Conservation (phyloP, 2,329 filamentous ascomycete genomes). For the Talaromyces sp. region DNA sequence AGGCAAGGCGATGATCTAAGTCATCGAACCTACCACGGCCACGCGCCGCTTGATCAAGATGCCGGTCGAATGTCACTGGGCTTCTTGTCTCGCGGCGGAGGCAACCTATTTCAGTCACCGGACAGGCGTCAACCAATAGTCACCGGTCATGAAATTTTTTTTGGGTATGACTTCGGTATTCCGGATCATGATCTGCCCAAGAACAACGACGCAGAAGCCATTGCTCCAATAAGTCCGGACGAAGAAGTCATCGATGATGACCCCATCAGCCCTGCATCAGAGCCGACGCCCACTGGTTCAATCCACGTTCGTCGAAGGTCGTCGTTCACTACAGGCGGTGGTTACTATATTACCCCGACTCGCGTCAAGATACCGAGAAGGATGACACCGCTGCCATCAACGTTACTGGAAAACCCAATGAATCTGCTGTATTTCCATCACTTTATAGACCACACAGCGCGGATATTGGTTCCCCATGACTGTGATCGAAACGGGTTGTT, state of each 20-base stretch:
- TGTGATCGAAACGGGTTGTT: slow-evolving; percentile 60
- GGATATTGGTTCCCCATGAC: slow-evolving; percentile 60
- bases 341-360: slow-evolving; percentile 69
- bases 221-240: slow-evolving; percentile 50
- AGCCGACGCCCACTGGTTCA: slow-evolving; percentile 12
- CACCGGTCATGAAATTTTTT: slow-evolving; percentile 41
- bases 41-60: background rate
- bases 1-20: background rate
- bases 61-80: background rate
- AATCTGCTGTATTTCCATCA: slow-evolving; percentile 72
- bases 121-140: slow-evolving; percentile 18
- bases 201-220: slow-evolving; percentile 67
- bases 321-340: slow-evolving; percentile 56
- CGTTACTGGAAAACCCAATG: slow-evolving; percentile 68
- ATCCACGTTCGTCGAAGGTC: slow-evolving; percentile 23
- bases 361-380: slow-evolving; percentile 59
- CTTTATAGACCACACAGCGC: slow-evolving; percentile 76
- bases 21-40: background rate
- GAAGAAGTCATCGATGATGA: slow-evolving; percentile 26
- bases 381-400: slow-evolving; percentile 54
- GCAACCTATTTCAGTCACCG: background rate
- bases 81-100: background rate
- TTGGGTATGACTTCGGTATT: slow-evolving; percentile 68
- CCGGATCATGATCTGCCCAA: slow-evolving; percentile 65
- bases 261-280: slow-evolving; percentile 5